phyloP scores from a whole-genome alignment of 108 stramenopile species.

The Aurantiochytrium sp. region DNA sequence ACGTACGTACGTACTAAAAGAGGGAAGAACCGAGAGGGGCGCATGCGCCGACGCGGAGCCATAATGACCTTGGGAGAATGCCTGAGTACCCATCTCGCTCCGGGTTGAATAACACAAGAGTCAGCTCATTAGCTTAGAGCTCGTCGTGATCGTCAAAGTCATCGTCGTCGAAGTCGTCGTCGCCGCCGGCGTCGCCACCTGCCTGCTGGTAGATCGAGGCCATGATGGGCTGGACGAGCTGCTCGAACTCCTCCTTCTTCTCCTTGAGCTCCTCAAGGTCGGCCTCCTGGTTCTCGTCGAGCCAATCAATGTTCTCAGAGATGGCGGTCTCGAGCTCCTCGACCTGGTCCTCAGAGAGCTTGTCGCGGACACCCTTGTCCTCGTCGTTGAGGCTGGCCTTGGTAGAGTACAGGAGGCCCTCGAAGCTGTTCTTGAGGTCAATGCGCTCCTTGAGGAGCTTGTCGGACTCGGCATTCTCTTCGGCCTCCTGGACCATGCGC shows the following conservation, averaged over 20 bases:
- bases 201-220: conserved; percentile 62
- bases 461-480: conserved; percentile 79
- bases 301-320: conserved; percentile 88
- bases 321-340: conserved; percentile 72
- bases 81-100: too few species aligned
- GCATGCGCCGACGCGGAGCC: too few species aligned
- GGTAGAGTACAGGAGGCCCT: conserved; percentile 84
- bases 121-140: conserved; percentile 6
- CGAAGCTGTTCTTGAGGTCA: conserved; percentile 80
- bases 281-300: conserved; percentile 85
- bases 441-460: conserved; percentile 73
- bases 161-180: conserved; percentile 46
- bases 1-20: too few species aligned
- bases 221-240: conserved; percentile 80
- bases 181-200: conserved; percentile 58
- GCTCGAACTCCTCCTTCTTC: conserved; percentile 83
- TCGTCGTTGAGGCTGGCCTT: conserved; percentile 78
- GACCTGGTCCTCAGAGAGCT: conserved; percentile 78
- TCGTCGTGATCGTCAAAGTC: conserved; percentile 43
- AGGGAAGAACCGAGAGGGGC: too few species aligned
- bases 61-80: too few species aligned
- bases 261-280: conserved; percentile 73
- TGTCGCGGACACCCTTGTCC: conserved; percentile 63
- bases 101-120: too few species aligned
- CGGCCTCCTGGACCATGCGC: conserved; percentile 82